Evolutionary conservation across 2,329 filamentous ascomycete species (phyloP).

Genomic region (Sphaerulina musiva): DNA sequence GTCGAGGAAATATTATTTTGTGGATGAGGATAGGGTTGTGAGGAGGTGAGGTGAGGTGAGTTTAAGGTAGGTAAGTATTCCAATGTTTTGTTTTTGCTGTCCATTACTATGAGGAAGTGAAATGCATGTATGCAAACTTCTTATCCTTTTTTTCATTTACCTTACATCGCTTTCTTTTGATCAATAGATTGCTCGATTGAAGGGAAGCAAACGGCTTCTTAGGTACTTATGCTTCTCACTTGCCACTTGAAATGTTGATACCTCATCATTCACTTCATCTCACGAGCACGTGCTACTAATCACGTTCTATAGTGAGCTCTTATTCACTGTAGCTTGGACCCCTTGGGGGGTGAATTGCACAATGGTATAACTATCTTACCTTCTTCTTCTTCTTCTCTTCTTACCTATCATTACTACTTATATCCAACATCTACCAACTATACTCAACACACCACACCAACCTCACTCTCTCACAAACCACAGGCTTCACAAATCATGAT

Average conservation of each 20-base stretch:
- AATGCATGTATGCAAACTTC: too few species aligned
- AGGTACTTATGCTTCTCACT: too few species aligned
- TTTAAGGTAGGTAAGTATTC: neutral
- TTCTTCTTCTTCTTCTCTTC: neutral
- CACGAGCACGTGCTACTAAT: neutral
- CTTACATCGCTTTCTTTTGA: too few species aligned
- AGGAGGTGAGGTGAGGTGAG: neutral
- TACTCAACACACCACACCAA: neutral
- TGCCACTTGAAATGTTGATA: too few species aligned
- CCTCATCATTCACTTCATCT: too few species aligned
- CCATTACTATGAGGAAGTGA: too few species aligned
- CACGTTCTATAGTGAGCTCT: neutral
- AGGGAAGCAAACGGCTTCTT: too few species aligned
- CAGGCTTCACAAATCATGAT: neutral
- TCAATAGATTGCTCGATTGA: too few species aligned
- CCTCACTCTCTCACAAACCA: neutral
- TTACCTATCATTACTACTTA: neutral
- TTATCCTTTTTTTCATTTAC: too few species aligned
- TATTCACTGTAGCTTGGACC: neutral
- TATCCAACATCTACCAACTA: neutral
- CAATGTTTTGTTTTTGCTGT: neutral
- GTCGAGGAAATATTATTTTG: constrained; percentile 9
- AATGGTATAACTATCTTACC: neutral
- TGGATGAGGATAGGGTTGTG: constrained; percentile 5
- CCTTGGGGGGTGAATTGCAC: neutral